A percentile compares a stretch with the other conserved stretches of the same genome.
These are phyloP conservation scores for Apiospora saccharicola DNA, from an alignment of 2,329 filamentous ascomycete genomes.

Conservation along the genomic window DNA sequence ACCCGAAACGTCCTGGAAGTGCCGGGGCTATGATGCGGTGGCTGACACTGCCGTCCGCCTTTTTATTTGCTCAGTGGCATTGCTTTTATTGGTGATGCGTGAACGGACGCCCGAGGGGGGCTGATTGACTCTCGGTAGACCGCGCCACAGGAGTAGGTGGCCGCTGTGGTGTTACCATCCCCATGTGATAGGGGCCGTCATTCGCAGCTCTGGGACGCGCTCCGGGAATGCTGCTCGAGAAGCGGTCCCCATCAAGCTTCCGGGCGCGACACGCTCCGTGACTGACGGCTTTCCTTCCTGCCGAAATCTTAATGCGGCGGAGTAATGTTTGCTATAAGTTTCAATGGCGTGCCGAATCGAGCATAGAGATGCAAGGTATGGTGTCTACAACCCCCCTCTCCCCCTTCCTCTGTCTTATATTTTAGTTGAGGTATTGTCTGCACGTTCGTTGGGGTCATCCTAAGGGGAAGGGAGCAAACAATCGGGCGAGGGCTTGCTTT, in stretches of 20 bases:
- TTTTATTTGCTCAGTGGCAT: background rate
- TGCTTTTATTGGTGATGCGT: background rate
- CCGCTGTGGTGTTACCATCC: background rate
- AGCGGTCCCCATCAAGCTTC: background rate
- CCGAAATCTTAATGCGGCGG: background rate
- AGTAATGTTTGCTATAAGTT: background rate
- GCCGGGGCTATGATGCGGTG: background rate
- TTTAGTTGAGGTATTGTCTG: background rate
- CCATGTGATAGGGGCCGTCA: background rate
- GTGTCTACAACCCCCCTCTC: background rate
- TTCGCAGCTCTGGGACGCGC: background rate
- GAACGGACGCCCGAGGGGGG: background rate
- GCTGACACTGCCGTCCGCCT: background rate
- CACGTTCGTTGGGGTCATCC: background rate
- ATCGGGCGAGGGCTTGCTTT: background rate
- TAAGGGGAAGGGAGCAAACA: background rate
- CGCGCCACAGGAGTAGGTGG: background rate
- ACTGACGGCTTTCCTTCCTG: background rate
- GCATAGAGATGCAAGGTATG: background rate
- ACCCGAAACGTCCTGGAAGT: background rate
- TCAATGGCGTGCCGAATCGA: too few relatives aligned
- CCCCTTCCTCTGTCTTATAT: background rate
- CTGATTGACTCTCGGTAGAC: background rate
- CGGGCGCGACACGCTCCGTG: background rate
- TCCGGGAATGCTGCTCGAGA: background rate